Evolutionary conservation across 202 grass and related monocot species (phyloP).

Genomic region (Alloteropsis angusta): DNA sequence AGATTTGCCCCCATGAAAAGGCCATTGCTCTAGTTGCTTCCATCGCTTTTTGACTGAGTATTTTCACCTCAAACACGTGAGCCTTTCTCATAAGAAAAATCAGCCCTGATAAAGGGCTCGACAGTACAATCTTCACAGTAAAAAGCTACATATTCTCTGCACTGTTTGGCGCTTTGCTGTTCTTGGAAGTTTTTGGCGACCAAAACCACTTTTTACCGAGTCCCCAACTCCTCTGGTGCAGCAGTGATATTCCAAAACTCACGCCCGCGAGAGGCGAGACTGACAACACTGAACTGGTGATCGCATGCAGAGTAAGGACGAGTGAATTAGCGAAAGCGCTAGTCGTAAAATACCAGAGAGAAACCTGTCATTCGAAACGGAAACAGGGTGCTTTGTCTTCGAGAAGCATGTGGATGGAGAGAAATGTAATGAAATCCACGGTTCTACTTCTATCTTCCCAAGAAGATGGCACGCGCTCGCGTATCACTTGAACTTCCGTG

Average conservation of each 20-base stretch:
- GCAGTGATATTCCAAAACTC: neutral
- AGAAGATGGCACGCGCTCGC: neutral
- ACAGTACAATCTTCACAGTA: slow-evolving; percentile 2
- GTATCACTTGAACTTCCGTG: neutral
- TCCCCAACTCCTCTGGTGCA: neutral
- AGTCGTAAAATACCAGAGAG: neutral
- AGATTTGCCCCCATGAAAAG: neutral
- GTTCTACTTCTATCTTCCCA: neutral
- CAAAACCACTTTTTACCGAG: slow-evolving; percentile 20
- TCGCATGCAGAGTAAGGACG: neutral
- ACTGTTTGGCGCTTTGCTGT: slow-evolving; percentile 14
- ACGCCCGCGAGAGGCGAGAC: neutral
- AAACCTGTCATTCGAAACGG: neutral
- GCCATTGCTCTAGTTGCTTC: neutral
- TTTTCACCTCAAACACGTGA: slow-evolving; percentile 12
- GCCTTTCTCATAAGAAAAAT: slow-evolving; percentile 1
- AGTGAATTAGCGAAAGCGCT: neutral
- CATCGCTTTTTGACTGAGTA: slow-evolving; percentile 27
- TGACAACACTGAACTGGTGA: neutral
- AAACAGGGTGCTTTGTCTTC: neutral
- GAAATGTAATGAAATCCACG: neutral
- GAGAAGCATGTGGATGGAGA: neutral
- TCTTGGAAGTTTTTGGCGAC: slow-evolving; percentile 17
- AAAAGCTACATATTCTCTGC: slow-evolving; percentile 37
- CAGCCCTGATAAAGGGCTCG: neutral